Conservation (phyloP, 345 rosid genomes). For the Bruguiera parviflora region DNA sequence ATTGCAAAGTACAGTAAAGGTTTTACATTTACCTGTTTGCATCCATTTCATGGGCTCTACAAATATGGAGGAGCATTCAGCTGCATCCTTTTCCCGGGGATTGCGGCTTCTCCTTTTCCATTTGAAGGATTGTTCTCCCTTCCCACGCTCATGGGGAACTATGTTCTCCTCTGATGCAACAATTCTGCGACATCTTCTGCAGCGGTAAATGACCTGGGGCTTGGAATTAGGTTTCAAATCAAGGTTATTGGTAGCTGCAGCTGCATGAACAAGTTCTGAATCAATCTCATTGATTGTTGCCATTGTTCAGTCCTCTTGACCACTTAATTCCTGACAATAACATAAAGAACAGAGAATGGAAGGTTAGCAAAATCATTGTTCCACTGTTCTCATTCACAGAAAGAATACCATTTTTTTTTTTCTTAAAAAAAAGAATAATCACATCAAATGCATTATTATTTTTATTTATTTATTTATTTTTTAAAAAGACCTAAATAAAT, state of each 20-base stretch:
- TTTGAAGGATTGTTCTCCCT: constrained; percentile 70
- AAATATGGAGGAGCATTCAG: constrained; percentile 71
- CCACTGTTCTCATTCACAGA: not conserved
- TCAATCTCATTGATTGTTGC: not conserved
- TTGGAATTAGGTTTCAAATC: constrained; percentile 30
- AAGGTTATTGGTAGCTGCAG: constrained; percentile 23
- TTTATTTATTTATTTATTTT: no score
- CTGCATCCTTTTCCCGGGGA: constrained; percentile 25
- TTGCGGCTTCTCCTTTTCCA: constrained; percentile 67
- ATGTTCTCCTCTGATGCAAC: constrained; percentile 67
- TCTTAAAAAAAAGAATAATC: no score
- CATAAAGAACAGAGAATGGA: no score
- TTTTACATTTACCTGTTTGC: constrained; percentile 46
- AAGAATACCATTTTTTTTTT: no score
- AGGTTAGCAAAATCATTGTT: not conserved
- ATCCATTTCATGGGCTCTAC: constrained; percentile 98
- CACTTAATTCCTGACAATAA: not conserved
- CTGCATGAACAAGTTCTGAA: constrained; percentile 17
- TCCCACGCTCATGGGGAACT: constrained; percentile 61
- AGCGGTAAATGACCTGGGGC: constrained; percentile 63
- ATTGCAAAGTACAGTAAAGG: not conserved
- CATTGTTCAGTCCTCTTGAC: not conserved
- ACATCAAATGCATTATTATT: no score
- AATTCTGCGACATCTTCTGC: constrained; percentile 78
- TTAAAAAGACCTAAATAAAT: no score